These are phyloP conservation scores for Cladobotryum mycophilum DNA, from an alignment of 2,329 filamentous ascomycete genomes.

Conservation along the genomic window DNA sequence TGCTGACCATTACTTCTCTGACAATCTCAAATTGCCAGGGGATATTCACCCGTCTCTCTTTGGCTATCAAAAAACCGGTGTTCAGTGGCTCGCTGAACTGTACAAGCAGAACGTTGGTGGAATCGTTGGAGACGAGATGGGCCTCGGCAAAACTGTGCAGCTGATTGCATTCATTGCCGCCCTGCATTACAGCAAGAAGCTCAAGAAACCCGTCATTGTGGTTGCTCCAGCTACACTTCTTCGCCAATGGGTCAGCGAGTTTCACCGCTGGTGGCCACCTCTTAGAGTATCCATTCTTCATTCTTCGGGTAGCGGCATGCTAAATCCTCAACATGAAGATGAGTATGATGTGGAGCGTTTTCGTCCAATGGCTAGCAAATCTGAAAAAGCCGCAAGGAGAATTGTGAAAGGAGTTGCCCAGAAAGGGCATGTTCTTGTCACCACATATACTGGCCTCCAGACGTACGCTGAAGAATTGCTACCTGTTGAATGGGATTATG, in stretches of 20 bases:
- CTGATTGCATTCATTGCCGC: constrained; percentile 76
- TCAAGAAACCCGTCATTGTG: constrained; percentile 79
- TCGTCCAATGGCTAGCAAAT: constrained; percentile 27
- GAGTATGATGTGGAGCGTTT: constrained; percentile 43
- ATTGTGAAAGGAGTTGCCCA: constrained; percentile 77
- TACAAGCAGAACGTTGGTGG: constrained; percentile 86
- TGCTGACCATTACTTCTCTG: constrained; percentile 67
- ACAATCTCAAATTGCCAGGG: constrained; percentile 74
- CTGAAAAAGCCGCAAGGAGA: constrained; percentile 59
- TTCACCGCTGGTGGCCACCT: constrained; percentile 99
- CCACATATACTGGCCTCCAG: constrained; percentile 92
- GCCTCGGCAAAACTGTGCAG: constrained; percentile 84
- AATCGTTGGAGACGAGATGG: constrained; percentile 97
- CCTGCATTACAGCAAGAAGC: constrained; percentile 81
- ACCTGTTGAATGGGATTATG: constrained; percentile 83
- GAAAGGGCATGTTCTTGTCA: constrained; percentile 88
- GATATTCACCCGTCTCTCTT: constrained; percentile 91
- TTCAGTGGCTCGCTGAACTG: constrained; percentile 92
- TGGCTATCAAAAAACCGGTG: constrained; percentile 93
- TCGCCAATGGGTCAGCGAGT: constrained; percentile 97
- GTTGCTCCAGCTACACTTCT: constrained; percentile 93
- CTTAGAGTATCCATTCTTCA: constrained; percentile 91
- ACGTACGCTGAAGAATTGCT: constrained; percentile 81
- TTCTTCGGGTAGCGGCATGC: constrained; percentile 92
- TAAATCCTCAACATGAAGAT: constrained; percentile 65